These are phyloP conservation scores for Debaryomyces coudertii DNA, from an alignment of 1,139 yeast genomes.

Conservation along the genomic window DNA sequence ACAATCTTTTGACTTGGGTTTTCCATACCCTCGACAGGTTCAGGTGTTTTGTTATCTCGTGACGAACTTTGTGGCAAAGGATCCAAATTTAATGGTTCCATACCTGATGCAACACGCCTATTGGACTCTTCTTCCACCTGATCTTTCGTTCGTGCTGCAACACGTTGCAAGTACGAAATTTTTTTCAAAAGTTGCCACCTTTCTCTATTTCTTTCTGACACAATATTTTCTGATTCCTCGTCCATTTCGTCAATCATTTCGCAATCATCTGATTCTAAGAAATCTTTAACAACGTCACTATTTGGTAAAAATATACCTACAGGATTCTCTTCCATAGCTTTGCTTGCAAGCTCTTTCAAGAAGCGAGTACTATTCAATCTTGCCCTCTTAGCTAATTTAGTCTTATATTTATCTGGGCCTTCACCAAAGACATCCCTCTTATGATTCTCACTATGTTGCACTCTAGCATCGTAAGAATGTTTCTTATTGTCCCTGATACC, in stretches of 20 bases:
- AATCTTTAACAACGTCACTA: constrained; percentile 55
- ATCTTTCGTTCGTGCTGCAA: constrained; percentile 49
- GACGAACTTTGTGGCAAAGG: background rate
- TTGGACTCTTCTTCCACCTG: constrained; percentile 36
- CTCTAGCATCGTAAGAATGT: constrained; percentile 78
- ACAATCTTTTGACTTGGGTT: constrained; percentile 11
- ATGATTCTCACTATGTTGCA: constrained; percentile 67
- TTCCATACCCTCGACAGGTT: background rate
- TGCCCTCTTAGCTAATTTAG: constrained; percentile 49
- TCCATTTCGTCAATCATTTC: constrained; percentile 40
- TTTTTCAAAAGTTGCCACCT: constrained; percentile 73
- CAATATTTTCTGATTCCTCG: constrained; percentile 43
- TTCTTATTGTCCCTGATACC: constrained; percentile 86
- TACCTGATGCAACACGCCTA: constrained; percentile 39
- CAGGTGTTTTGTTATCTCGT: background rate
- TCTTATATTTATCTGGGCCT: constrained; percentile 66
- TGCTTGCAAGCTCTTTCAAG: constrained; percentile 56
- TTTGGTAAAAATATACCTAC: constrained; percentile 56
- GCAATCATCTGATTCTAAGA: constrained; percentile 51
- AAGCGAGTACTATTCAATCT: constrained; percentile 57
- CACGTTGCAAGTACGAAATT: constrained; percentile 66
- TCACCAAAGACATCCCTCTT: constrained; percentile 73
- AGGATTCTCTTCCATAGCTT: constrained; percentile 44
- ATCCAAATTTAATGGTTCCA: constrained; percentile 20
- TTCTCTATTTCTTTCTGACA: constrained; percentile 54